These are phyloP conservation scores for Rhinocladiella similis DNA, from an alignment of 2,329 filamentous ascomycete species.

Conservation along the genomic window DNA sequence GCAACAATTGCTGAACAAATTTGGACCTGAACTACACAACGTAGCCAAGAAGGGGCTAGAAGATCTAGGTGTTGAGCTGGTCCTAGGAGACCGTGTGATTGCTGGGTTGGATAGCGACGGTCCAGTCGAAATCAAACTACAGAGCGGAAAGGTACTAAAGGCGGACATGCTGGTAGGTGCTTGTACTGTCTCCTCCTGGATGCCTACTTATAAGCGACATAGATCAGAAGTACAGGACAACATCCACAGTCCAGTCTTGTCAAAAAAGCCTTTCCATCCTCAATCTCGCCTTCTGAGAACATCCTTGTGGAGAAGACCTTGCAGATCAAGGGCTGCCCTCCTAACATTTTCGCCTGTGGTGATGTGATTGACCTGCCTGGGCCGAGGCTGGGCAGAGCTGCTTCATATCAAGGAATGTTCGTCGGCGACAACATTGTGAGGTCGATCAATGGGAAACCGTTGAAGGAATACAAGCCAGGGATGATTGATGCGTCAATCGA, in stretches of 20 bases:
- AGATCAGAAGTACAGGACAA: slow-evolving; percentile 64
- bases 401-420: slow-evolving; percentile 53
- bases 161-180: slow-evolving; percentile 18
- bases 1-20: slow-evolving; percentile 29
- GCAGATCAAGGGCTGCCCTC: slow-evolving; percentile 52
- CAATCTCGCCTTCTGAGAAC: slow-evolving; percentile 50
- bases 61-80: slow-evolving; percentile 26
- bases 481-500: slow-evolving; percentile 56
- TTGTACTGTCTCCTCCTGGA: neutral
- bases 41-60: slow-evolving; percentile 18
- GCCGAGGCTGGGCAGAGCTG: slow-evolving; percentile 57
- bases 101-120: slow-evolving; percentile 11
- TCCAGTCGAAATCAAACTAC: slow-evolving; percentile 14
- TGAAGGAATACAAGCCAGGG: slow-evolving; percentile 43
- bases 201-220: neutral
- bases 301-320: slow-evolving; percentile 58
- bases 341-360: slow-evolving; percentile 63
- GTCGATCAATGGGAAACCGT: slow-evolving; percentile 43
- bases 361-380: slow-evolving; percentile 59
- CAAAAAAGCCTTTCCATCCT: slow-evolving; percentile 42
- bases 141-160: slow-evolving; percentile 13
- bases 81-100: slow-evolving; percentile 20
- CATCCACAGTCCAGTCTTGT: slow-evolving; percentile 56
- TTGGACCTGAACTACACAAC: slow-evolving; percentile 24
- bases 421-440: slow-evolving; percentile 58